Percentiles rank a stretch among this genome's conserved stretches.
Evolutionary conservation across 148 eudicot genomes (phyloP).

Genomic region (Linanthus parryae): DNA sequence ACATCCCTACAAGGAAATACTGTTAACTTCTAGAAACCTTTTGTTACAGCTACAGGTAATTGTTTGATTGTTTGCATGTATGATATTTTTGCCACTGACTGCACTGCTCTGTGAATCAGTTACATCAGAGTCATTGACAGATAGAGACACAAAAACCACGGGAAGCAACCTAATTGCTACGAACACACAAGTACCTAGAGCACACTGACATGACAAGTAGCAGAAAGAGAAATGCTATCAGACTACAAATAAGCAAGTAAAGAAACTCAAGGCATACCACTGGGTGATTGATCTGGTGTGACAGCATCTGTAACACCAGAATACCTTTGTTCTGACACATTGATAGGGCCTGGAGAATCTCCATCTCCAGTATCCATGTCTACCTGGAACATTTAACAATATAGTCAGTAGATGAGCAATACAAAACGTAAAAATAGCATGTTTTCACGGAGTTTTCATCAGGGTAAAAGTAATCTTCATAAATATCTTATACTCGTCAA

Average conservation of each 20-base stretch:
- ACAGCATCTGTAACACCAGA: slow-evolving; percentile 22
- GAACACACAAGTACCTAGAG: not conserved
- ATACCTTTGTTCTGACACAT: slow-evolving; percentile 35
- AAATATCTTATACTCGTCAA: no score
- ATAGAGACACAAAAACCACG: no score
- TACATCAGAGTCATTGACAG: no score
- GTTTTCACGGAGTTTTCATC: no score
- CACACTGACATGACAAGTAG: slow-evolving; percentile 1
- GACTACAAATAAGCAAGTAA: not conserved
- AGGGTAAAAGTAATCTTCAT: no score
- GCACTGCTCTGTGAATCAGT: no score
- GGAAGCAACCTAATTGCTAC: no score
- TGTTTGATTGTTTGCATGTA: no score
- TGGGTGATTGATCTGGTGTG: slow-evolving; percentile 12
- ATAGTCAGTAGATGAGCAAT: not conserved
- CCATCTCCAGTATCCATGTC: slow-evolving; percentile 96
- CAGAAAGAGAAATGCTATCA: not conserved
- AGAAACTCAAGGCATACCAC: slow-evolving; percentile 35
- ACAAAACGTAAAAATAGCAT: not conserved
- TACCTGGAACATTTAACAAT: slow-evolving; percentile 49
- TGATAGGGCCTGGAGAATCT: slow-evolving; percentile 28
- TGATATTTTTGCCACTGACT: no score
- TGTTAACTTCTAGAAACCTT: no score
- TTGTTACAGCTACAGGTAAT: no score
- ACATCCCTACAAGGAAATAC: no score